Percentiles rank a stretch among this genome's conserved stretches.
These are phyloP conservation scores for Pseudozyma tsukubaensis DNA, from an alignment of 1,284 basidiomycete genomes.

Conservation along the genomic window DNA sequence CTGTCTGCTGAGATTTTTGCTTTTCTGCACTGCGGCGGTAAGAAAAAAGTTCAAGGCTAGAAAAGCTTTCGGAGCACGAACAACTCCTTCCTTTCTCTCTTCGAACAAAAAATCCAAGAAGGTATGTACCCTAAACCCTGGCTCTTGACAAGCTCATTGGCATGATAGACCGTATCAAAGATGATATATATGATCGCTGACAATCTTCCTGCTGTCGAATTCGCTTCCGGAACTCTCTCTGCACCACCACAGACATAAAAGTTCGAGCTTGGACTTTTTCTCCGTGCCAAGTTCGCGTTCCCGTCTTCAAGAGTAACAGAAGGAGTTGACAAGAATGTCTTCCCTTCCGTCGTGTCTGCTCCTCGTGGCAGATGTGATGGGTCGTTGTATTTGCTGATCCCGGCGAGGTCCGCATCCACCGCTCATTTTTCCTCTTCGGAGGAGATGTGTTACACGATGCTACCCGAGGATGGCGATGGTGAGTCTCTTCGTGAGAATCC, in stretches of 20 bases:
- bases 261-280: constrained; percentile 56
- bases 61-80: constrained; percentile 13
- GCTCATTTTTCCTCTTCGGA: constrained; percentile 20
- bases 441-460: constrained; percentile 27
- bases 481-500: constrained; percentile 54
- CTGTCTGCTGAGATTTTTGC: not conserved
- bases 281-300: constrained; percentile 61
- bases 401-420: constrained; percentile 45
- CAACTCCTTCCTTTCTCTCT: constrained; percentile 40
- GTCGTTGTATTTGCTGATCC: constrained; percentile 44
- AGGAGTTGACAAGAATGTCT: constrained; percentile 28
- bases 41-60: constrained; percentile 7
- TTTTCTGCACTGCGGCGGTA: constrained; percentile 1
- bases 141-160: not conserved
- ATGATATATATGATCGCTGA: not conserved
- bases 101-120: constrained; percentile 60
- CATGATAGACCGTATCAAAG: not conserved
- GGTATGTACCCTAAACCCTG: constrained; percentile 35
- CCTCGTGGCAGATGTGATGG: constrained; percentile 39
- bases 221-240: not conserved
- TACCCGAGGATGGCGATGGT: constrained; percentile 48
- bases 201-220: not conserved
- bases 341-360: constrained; percentile 35
- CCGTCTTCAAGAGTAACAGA: constrained; percentile 57
- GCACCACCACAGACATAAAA: constrained; percentile 48